Evolutionary conservation across 2,329 filamentous ascomycete genomes (phyloP).

Genomic region (Aspergillus sclerotialis): DNA sequence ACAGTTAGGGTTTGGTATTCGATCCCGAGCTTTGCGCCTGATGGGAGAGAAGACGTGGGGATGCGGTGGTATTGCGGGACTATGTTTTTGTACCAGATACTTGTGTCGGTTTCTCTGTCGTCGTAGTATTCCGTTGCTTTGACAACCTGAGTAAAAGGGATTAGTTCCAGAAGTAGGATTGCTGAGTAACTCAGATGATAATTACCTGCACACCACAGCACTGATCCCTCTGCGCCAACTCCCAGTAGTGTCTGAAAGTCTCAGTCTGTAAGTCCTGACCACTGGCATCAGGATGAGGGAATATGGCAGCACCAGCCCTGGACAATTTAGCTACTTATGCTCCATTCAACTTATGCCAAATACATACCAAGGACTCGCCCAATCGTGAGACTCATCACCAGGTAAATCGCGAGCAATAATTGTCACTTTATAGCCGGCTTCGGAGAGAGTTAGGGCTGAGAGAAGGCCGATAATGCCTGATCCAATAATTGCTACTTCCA

Average conservation of each 20-base stretch:
- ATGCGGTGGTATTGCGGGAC: slow-evolving; percentile 10
- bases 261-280: slow-evolving; percentile 9
- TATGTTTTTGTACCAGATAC: slow-evolving; percentile 13
- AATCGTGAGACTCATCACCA: slow-evolving; percentile 11
- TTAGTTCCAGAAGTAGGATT: too few relatives aligned
- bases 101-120: slow-evolving; percentile 11
- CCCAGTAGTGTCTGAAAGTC: slow-evolving; percentile 15
- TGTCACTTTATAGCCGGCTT: slow-evolving; percentile 13
- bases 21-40: slow-evolving; percentile 9
- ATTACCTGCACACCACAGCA: slow-evolving; percentile 13
- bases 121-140: slow-evolving; percentile 12
- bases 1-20: slow-evolving; percentile 9
- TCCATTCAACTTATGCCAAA: background rate
- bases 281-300: slow-evolving; percentile 8
- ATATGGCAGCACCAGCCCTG: slow-evolving; percentile 11
- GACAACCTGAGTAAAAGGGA: slow-evolving; percentile 6
- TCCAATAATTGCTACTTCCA: too few relatives aligned
- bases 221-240: slow-evolving; percentile 14
- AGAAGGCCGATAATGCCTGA: too few relatives aligned
- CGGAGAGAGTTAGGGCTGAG: slow-evolving; percentile 6
- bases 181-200: background rate
- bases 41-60: slow-evolving; percentile 4
- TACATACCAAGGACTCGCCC: slow-evolving; percentile 16
- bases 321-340: background rate
- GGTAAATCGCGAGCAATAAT: slow-evolving; percentile 15